A percentile compares a stretch with the other conserved stretches of the same genome.
Evolutionary conservation across 2,329 filamentous ascomycete species (phyloP).

Genomic region (Fusarium oxysporum): DNA sequence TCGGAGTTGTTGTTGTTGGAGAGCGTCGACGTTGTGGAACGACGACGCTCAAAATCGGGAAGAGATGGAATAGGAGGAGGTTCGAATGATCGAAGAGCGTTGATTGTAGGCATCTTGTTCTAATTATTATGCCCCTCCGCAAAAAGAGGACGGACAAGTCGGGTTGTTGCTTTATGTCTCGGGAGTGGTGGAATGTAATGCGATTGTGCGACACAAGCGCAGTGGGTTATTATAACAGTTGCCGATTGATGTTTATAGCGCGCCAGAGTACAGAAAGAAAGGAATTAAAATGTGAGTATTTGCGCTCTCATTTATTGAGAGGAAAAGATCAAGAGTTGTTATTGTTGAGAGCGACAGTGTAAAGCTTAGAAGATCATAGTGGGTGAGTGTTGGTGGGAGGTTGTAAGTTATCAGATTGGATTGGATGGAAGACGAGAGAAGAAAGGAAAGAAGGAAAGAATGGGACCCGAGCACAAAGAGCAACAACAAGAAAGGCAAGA

Average conservation of each 20-base stretch:
- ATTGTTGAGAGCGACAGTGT: conserved; percentile 14
- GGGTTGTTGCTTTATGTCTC: conserved; percentile 13
- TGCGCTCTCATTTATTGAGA: background rate
- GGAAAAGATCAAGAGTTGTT: background rate
- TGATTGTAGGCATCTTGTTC: conserved; percentile 41
- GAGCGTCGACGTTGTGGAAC: conserved; percentile 37
- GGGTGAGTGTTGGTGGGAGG: conserved; percentile 1
- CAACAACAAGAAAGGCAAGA: background rate
- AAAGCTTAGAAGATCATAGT: conserved; percentile 2
- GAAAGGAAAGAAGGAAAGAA: conserved; percentile 29
- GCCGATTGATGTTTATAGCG: background rate
- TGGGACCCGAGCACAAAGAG: conserved; percentile 5
- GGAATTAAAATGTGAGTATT: background rate
- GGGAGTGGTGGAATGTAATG: background rate
- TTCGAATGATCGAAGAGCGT: conserved; percentile 42
- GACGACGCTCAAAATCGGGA: conserved; percentile 44
- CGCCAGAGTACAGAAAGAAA: background rate
- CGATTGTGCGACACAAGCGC: conserved; percentile 14
- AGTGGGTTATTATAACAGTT: background rate
- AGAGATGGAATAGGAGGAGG: conserved; percentile 42
- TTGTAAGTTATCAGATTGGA: conserved; percentile 6
- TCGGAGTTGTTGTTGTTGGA: conserved; percentile 36
- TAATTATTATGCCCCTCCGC: conserved; percentile 3
- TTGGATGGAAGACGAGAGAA: conserved; percentile 15
- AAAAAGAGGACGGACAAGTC: background rate